phyloP scores from a whole-genome alignment of 169 alveolate species.

The Eimeria tenella region DNA sequence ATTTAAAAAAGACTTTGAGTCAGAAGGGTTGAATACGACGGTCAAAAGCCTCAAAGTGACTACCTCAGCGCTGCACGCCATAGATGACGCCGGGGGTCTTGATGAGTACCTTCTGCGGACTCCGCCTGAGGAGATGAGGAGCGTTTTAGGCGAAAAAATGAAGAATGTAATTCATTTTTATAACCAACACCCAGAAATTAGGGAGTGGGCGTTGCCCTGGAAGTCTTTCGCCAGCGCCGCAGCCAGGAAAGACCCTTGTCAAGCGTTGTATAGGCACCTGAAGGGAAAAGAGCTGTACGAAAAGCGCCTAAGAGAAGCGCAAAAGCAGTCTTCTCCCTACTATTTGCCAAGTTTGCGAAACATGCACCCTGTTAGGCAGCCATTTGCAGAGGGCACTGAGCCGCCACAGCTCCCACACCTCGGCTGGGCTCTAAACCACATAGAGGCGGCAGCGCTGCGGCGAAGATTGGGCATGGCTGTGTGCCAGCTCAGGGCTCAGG shows the following conservation, averaged over 20 bases:
- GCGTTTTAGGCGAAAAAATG: constrained; percentile 90
- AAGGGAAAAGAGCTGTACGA: constrained; percentile 74
- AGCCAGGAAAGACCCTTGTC: constrained; percentile 68
- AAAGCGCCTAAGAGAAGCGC: constrained; percentile 11
- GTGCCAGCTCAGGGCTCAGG: constrained; percentile 81
- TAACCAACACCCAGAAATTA: constrained; percentile 81
- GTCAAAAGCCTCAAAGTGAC: constrained; percentile 89
- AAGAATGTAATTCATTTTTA: constrained; percentile 89
- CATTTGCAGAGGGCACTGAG: constrained; percentile 67
- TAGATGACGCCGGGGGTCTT: constrained; percentile 92
- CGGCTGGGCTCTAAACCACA: constrained; percentile 74
- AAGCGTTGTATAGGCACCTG: constrained; percentile 74
- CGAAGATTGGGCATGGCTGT: constrained; percentile 76
- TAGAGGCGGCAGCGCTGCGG: constrained; percentile 68
- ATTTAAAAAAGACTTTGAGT: constrained; percentile 55
- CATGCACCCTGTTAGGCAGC: constrained; percentile 79
- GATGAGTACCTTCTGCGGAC: constrained; percentile 91
- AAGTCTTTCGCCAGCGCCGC: constrained; percentile 73
- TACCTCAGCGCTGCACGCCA: constrained; percentile 91
- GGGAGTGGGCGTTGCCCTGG: constrained; percentile 80
- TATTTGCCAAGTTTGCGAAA: constrained; percentile 66
- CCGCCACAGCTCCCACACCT: constrained; percentile 59
- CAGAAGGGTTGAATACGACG: constrained; percentile 84
- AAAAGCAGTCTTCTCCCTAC: constrained; percentile 71
- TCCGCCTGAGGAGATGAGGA: constrained; percentile 92